A percentile compares a stretch with the other conserved stretches of the same genome.
phyloP scores from a whole-genome alignment of 495 filamentous ascomycete species.

The Penicillium parvum region DNA sequence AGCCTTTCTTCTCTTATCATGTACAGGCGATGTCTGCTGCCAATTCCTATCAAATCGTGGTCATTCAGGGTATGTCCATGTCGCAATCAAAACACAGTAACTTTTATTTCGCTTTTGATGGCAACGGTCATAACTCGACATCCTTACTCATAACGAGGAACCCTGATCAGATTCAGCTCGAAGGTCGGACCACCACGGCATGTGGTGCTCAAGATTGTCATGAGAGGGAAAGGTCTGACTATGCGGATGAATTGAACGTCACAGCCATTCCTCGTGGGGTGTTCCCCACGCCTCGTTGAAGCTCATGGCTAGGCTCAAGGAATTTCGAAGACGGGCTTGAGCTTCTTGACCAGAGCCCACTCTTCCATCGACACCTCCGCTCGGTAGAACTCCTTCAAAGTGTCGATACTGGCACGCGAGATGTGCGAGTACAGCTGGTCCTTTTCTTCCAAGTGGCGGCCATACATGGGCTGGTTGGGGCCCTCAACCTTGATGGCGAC shows the following conservation, averaged over 20 bases:
- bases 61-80: conserved; percentile 32
- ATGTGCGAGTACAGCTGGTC: conserved; percentile 86
- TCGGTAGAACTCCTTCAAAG: conserved; percentile 92
- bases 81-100: conserved; percentile 21
- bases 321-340: conserved; percentile 94
- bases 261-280: neutral
- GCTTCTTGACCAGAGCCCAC: conserved; percentile 85
- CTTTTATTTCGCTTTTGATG: conserved; percentile 21
- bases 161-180: too few relatives aligned
- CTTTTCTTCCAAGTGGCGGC: conserved; percentile 91
- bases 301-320: conserved; percentile 39
- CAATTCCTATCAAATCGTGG: conserved; percentile 25
- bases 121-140: conserved; percentile 14
- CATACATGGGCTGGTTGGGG: conserved; percentile 89
- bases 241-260: neutral
- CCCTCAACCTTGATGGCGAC: conserved; percentile 98
- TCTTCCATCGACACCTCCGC: conserved; percentile 89
- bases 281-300: neutral
- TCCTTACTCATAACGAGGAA: conserved; percentile 2
- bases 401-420: conserved; percentile 83
- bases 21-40: conserved; percentile 28
- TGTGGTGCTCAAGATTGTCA: too few relatives aligned
- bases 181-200: too few relatives aligned
- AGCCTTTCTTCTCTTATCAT: conserved; percentile 28
- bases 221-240: neutral